phyloP scores from a whole-genome alignment of 768 basidiomycete species.

The Coprinellus aureogranulatus region DNA sequence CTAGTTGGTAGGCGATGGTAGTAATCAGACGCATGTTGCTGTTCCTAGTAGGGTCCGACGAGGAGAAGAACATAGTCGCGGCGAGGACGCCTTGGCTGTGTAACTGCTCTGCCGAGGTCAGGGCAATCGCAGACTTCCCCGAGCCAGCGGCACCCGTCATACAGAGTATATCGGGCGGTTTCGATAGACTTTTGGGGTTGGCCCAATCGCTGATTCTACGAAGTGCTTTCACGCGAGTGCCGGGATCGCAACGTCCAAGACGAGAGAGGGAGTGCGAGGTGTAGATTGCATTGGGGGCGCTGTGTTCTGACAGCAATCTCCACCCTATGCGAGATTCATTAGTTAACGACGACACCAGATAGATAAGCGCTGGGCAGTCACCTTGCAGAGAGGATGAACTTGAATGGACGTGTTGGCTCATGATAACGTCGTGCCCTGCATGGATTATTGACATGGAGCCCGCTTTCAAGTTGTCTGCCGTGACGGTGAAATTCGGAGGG shows the following conservation, averaged over 20 bases:
- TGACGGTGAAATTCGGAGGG: too few species aligned
- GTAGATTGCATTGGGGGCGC: conserved; percentile 1
- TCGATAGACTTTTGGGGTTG: neutral
- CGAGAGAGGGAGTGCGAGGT: neutral
- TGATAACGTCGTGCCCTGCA: too few species aligned
- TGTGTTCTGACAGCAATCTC: neutral
- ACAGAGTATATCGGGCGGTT: neutral
- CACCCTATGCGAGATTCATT: neutral
- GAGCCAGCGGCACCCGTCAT: conserved; percentile 1
- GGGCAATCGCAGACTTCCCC: conserved; percentile 5
- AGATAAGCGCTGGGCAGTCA: too few species aligned
- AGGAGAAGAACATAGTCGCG: conserved; percentile 12
- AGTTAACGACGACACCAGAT: too few species aligned
- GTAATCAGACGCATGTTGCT: conserved; percentile 4
- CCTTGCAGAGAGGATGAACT: too few species aligned
- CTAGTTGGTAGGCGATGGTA: conserved; percentile 13
- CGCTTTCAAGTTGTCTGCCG: too few species aligned
- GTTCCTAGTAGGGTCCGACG: neutral
- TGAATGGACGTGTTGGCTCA: too few species aligned
- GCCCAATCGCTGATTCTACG: neutral
- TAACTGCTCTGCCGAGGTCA: conserved; percentile 7
- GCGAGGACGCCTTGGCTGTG: neutral
- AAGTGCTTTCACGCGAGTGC: neutral
- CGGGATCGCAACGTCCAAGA: neutral
- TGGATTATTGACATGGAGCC: too few species aligned